Conservation (phyloP, 306 rosid species). For the Fragaria vesca region DNA sequence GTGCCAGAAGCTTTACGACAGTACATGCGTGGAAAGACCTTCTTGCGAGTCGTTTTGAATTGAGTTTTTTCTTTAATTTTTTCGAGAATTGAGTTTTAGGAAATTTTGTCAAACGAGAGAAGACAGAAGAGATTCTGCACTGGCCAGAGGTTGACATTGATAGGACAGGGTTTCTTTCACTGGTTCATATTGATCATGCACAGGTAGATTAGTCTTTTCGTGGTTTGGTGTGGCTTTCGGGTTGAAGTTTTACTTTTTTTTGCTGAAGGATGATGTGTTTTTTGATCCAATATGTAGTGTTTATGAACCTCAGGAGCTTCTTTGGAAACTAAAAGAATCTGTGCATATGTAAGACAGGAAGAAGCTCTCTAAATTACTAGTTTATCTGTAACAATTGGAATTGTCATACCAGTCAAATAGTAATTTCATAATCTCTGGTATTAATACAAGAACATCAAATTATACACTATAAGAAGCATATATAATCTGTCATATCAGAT, state of each 20-base stretch:
- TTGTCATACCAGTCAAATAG: background rate
- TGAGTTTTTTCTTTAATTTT: background rate
- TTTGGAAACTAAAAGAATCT: no score
- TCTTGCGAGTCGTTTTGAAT: background rate
- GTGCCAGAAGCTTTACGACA: background rate
- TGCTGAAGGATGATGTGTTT: conserved; percentile 37
- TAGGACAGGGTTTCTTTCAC: conserved; percentile 78
- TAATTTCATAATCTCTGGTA: background rate
- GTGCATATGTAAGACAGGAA: no score
- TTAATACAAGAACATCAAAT: background rate
- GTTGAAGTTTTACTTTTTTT: conserved; percentile 2
- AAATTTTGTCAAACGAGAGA: conserved; percentile 75
- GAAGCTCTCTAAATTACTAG: no score
- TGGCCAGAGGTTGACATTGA: conserved; percentile 72
- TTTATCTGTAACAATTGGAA: background rate
- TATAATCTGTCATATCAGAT: background rate
- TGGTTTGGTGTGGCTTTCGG: background rate
- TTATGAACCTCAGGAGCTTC: conserved; percentile 23
- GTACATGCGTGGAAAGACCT: background rate
- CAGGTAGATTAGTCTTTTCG: conserved; percentile 56
- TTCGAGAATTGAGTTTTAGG: conserved; percentile 43
- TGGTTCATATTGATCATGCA: conserved; percentile 90
- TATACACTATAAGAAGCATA: background rate
- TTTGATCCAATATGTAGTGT: conserved; percentile 58
- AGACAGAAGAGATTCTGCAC: conserved; percentile 81